Conservation (phyloP, 768 basidiomycete genomes). For the Amanita muscaria region DNA sequence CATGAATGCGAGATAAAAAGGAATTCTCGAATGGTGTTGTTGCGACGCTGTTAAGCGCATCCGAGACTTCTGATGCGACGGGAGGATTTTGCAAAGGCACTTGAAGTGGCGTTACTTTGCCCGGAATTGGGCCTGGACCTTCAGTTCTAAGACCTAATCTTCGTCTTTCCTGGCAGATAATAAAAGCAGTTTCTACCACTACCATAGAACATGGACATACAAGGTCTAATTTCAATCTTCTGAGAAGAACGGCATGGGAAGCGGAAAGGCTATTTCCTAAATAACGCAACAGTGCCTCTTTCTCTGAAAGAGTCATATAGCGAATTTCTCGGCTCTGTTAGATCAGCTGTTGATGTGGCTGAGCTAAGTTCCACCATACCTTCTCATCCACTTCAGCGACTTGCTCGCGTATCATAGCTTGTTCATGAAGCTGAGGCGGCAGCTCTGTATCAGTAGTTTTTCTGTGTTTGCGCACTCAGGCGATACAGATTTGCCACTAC, state of each 20-base stretch:
- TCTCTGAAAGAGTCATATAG: neutral
- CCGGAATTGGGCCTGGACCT: conserved; percentile 14
- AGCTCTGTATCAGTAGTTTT: conserved; percentile 12
- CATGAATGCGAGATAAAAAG: conserved; percentile 57
- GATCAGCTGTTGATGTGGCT: neutral
- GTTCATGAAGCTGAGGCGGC: conserved; percentile 5
- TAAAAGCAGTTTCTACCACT: conserved; percentile 8
- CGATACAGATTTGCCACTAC: no score
- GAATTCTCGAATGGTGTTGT: conserved; percentile 60
- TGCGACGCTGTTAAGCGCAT: conserved; percentile 44
- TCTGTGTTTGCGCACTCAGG: no score
- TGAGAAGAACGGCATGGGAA: conserved; percentile 26
- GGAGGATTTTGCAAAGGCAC: conserved; percentile 17
- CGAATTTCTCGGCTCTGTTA: neutral
- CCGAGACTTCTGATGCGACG: conserved; percentile 29
- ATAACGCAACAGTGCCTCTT: neutral
- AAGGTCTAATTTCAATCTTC: conserved; percentile 39
- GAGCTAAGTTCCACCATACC: conserved; percentile 1
- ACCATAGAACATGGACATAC: conserved; percentile 18
- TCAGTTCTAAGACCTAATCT: conserved; percentile 15
- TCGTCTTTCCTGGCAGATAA: conserved; percentile 23
- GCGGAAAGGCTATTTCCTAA: conserved; percentile 10
- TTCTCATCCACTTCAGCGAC: conserved; percentile 10
- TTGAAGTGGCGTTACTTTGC: conserved; percentile 28
- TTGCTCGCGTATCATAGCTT: conserved; percentile 11